phyloP scores from a whole-genome alignment of 106 monocot genomes.

The Apostasia ramifera region DNA sequence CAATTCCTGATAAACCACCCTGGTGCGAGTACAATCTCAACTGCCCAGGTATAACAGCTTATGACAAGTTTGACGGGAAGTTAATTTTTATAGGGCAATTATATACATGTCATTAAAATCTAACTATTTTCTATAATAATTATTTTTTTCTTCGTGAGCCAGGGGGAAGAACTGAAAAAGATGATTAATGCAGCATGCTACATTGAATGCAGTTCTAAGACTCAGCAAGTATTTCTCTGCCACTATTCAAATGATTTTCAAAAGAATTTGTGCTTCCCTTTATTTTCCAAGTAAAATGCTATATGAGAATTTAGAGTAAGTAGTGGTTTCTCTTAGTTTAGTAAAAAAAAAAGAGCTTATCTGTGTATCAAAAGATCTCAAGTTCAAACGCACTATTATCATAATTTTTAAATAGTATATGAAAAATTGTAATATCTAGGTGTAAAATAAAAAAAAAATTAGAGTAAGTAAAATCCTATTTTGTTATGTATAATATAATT shows the following conservation, averaged over 20 bases:
- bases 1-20: conserved; percentile 64
- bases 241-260: too few relatives aligned
- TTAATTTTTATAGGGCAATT: neutral
- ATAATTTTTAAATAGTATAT: too few relatives aligned
- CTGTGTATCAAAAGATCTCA: neutral
- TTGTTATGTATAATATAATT: too few relatives aligned
- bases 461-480: too few relatives aligned
- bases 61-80: neutral
- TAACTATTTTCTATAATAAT: neutral
- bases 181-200: conserved; percentile 59
- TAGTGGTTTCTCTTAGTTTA: neutral
- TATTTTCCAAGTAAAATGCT: neutral
- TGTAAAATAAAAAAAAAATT: too few relatives aligned
- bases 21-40: conserved; percentile 48
- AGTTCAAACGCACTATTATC: too few relatives aligned
- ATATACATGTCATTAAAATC: neutral
- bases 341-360: neutral
- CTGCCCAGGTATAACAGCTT: conserved; percentile 40
- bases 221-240: conserved; percentile 46
- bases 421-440: too few relatives aligned
- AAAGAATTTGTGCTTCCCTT: too few relatives aligned
- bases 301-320: neutral
- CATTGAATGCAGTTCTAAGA: conserved; percentile 82
- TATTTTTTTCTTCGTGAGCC: neutral
- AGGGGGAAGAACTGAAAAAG: conserved; percentile 83